Evolutionary conservation across 768 basidiomycete genomes (phyloP).

Genomic region (Pholiota microspora): DNA sequence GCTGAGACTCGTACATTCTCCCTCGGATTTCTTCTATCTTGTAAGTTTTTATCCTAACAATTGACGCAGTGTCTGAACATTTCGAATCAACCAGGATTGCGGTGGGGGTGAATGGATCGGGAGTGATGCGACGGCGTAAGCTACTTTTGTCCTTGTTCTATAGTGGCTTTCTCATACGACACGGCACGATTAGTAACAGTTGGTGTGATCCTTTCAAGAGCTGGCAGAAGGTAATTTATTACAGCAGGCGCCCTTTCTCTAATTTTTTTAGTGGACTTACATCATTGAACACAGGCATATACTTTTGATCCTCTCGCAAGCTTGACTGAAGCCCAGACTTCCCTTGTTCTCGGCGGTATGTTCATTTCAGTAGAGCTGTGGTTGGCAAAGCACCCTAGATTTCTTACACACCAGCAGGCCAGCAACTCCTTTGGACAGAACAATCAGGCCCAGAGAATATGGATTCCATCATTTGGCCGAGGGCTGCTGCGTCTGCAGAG

Average conservation of each 20-base stretch:
- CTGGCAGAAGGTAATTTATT: conserved; percentile 61
- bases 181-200: conserved; percentile 40
- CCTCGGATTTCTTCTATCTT: conserved; percentile 79
- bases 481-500: conserved; percentile 70
- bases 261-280: too few species aligned
- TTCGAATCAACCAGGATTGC: conserved; percentile 45
- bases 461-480: conserved; percentile 70
- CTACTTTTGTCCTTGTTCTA: not conserved
- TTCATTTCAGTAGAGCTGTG: conserved; percentile 30
- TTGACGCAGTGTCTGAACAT: too few species aligned
- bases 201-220: conserved; percentile 83
- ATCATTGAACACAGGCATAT: conserved; percentile 38
- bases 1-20: conserved; percentile 61
- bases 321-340: conserved; percentile 41
- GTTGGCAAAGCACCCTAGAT: not conserved
- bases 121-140: conserved; percentile 39
- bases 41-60: conserved; percentile 35
- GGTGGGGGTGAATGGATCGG: conserved; percentile 75
- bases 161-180: not conserved
- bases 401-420: conserved; percentile 31
- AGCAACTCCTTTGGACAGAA: conserved; percentile 74
- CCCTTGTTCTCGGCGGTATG: conserved; percentile 69
- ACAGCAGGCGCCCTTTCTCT: not conserved
- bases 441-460: conserved; percentile 69
- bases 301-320: conserved; percentile 71